phyloP scores from a whole-genome alignment of 2,329 filamentous ascomycete species.

The Aspergillus ustus region DNA sequence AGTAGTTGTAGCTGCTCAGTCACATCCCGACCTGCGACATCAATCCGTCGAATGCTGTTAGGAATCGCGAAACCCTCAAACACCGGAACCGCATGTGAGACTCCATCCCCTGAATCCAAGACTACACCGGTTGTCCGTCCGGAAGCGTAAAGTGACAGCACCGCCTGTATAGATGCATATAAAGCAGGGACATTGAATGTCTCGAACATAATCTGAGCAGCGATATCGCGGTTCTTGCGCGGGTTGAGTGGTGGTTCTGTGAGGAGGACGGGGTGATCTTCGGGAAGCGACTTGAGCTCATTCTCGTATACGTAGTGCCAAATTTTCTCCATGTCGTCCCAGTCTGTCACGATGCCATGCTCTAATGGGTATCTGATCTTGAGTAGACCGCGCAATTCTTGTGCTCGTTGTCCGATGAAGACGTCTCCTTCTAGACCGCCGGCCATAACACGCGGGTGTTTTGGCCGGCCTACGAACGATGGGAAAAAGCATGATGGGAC shows the following conservation, averaged over 20 bases:
- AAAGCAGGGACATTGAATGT: constrained; percentile 97
- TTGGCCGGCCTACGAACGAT: constrained; percentile 94
- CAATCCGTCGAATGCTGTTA: constrained; percentile 91
- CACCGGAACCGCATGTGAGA: constrained; percentile 95
- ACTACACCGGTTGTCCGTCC: constrained; percentile 96
- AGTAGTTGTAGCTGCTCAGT: constrained; percentile 93
- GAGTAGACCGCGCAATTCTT: constrained; percentile 86
- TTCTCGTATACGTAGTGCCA: constrained; percentile 98
- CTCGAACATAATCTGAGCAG: constrained; percentile 97
- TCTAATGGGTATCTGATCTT: constrained; percentile 97
- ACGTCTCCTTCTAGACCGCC: constrained; percentile 95
- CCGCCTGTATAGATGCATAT: constrained; percentile 96
- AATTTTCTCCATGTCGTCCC: constrained; percentile 99
- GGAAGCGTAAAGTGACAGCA: constrained; percentile 92
- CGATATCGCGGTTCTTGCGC: constrained; percentile 91
- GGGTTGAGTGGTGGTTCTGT: constrained; percentile 97
- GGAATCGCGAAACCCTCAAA: constrained; percentile 98
- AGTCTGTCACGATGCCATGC: constrained; percentile 98
- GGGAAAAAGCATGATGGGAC: constrained; percentile 96
- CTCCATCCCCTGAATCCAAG: constrained; percentile 91
- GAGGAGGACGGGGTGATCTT: constrained; percentile 96
- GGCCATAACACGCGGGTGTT: constrained; percentile 93
- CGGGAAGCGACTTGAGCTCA: constrained; percentile 92
- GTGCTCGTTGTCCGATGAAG: constrained; percentile 92
- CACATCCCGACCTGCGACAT: constrained; percentile 93